Conservation (phyloP, 352 stramenopile species). For the Peronospora tabacina region DNA sequence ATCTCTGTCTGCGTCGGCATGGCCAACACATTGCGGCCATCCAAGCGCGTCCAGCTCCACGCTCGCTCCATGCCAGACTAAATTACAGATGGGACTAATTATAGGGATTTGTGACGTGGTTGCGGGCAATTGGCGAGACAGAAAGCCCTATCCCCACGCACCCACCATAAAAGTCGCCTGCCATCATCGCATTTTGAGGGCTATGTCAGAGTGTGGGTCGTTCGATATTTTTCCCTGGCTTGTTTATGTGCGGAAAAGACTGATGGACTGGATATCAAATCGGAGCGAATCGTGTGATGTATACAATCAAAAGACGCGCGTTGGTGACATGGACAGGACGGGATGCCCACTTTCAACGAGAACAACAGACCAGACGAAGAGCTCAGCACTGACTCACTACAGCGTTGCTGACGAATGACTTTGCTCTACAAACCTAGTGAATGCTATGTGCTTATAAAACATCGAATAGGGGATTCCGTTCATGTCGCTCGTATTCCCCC, state of each 20-base stretch:
- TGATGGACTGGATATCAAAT: neutral
- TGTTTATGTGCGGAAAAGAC: constrained; percentile 7
- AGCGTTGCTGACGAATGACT: neutral
- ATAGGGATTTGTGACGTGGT: constrained; percentile 7
- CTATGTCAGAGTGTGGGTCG: too few relatives aligned
- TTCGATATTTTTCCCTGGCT: constrained; percentile 9
- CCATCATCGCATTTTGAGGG: too few relatives aligned
- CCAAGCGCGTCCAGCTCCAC: constrained; percentile 77
- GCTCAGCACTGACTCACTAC: neutral
- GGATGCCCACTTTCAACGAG: neutral
- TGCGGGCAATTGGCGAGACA: constrained; percentile 1
- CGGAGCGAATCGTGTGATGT: neutral
- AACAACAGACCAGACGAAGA: neutral
- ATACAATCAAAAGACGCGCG: neutral
- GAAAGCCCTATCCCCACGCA: neutral
- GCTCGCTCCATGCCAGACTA: constrained; percentile 25
- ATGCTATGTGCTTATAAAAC: too few relatives aligned
- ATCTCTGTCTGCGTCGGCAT: constrained; percentile 62
- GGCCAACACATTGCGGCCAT: constrained; percentile 74
- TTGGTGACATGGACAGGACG: neutral
- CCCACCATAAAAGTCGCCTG: neutral
- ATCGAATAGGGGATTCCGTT: too few relatives aligned
- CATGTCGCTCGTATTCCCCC: too few relatives aligned
- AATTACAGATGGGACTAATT: constrained; percentile 6
- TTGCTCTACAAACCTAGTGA: too few relatives aligned